Conservation (phyloP, 73 alveolate species). For the Paramecium sexaurelia region DNA sequence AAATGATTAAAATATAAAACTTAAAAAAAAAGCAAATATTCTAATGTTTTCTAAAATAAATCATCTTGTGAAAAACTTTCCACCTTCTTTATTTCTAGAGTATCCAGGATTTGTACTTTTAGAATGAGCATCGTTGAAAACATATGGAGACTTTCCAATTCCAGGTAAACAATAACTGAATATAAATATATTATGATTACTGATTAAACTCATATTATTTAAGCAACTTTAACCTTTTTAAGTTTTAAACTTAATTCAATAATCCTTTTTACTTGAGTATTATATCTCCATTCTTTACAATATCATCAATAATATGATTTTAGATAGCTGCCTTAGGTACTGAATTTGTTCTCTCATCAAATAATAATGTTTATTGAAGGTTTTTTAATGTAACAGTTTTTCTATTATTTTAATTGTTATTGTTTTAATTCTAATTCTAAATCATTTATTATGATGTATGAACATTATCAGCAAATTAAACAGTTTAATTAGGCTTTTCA, state of each 20-base stretch:
- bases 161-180: constrained; percentile 53
- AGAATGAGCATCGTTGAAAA: constrained; percentile 60
- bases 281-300: constrained; percentile 55
- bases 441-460: neutral
- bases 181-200: neutral
- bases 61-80: constrained; percentile 65
- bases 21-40: neutral
- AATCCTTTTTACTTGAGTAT: constrained; percentile 1
- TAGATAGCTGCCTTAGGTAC: constrained; percentile 8
- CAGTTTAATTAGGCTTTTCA: neutral
- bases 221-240: constrained; percentile 53
- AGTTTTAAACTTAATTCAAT: neutral
- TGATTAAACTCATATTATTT: constrained; percentile 47
- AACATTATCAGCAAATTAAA: neutral
- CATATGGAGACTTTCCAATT: constrained; percentile 66
- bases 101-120: constrained; percentile 60
- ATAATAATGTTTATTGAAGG: neutral
- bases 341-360: constrained; percentile 10
- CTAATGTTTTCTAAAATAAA: neutral
- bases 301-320: constrained; percentile 54
- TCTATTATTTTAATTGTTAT: neutral
- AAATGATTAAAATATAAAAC: neutral
- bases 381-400: constrained; percentile 18
- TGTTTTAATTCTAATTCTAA: neutral
- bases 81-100: constrained; percentile 57